Conservation (phyloP, 257 asterid genomes). For the Petunia axillaris region DNA sequence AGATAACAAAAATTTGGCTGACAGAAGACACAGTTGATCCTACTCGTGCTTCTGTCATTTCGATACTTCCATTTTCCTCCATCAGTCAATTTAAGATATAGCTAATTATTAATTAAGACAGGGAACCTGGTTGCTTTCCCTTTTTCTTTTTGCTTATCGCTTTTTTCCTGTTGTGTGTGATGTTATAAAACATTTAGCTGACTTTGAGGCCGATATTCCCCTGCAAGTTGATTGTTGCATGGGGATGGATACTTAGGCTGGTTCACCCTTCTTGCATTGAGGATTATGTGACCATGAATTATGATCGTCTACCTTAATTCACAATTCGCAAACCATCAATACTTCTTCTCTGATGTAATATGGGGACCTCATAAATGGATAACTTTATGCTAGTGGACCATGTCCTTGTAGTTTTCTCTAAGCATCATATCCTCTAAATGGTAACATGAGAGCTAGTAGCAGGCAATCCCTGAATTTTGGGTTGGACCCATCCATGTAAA, state of each 20-base stretch:
- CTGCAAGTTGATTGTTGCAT: neutral
- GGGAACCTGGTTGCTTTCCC: neutral
- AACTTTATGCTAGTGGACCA: neutral
- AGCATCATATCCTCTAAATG: neutral
- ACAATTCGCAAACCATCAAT: neutral
- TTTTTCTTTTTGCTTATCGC: neutral
- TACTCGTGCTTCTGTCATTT: conserved; percentile 9
- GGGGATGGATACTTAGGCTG: neutral
- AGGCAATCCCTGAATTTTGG: neutral
- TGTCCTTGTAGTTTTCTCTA: neutral
- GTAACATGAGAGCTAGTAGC: neutral
- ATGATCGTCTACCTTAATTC: neutral
- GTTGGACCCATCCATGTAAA: neutral
- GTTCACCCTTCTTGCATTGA: neutral
- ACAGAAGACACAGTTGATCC: neutral
- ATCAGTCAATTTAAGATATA: conserved; percentile 5
- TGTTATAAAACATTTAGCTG: neutral
- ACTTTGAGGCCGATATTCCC: neutral
- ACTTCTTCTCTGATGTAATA: neutral
- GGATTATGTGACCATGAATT: neutral
- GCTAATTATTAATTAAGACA: neutral
- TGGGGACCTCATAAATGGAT: neutral
- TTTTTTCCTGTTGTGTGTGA: neutral
- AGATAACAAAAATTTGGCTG: conserved; percentile 20
- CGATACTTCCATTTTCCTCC: neutral